phyloP scores from a whole-genome alignment of 768 basidiomycete genomes.

The Kwoniella bestiolae region DNA sequence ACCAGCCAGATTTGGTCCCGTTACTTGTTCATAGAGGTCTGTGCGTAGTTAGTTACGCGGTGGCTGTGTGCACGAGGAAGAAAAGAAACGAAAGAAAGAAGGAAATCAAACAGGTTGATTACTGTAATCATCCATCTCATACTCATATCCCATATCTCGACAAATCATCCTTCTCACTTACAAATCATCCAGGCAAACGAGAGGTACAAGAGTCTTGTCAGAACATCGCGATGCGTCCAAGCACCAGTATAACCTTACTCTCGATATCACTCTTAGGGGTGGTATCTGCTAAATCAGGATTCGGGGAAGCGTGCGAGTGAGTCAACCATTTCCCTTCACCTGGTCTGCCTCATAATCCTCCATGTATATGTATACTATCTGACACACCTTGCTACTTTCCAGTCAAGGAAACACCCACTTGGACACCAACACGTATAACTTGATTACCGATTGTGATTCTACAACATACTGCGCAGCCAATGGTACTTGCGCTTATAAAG shows the following conservation, averaged over 20 bases:
- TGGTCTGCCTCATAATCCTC: neutral
- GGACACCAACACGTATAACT: conserved; percentile 76
- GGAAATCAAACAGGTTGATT: too few species aligned
- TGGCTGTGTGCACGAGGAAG: neutral
- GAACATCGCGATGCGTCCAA: neutral
- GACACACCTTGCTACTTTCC: conserved; percentile 55
- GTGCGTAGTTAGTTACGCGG: neutral
- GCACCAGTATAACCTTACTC: neutral
- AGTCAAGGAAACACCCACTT: conserved; percentile 68
- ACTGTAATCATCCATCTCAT: neutral
- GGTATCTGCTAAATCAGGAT: conserved; percentile 30
- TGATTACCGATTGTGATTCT: conserved; percentile 76
- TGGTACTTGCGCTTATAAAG: conserved; percentile 66
- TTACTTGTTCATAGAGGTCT: too few species aligned
- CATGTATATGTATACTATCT: neutral
- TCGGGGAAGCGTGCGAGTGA: conserved; percentile 48
- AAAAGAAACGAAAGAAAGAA: neutral
- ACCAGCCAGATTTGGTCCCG: too few species aligned
- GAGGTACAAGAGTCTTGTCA: too few species aligned
- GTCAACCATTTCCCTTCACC: conserved; percentile 6
- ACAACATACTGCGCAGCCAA: conserved; percentile 68
- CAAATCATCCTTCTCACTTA: neutral
- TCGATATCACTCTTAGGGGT: conserved; percentile 6
- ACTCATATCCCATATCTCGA: neutral
- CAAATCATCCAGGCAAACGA: too few species aligned